phyloP scores from a whole-genome alignment of 2,329 filamentous ascomycete genomes.

The Fusarium sp. region DNA sequence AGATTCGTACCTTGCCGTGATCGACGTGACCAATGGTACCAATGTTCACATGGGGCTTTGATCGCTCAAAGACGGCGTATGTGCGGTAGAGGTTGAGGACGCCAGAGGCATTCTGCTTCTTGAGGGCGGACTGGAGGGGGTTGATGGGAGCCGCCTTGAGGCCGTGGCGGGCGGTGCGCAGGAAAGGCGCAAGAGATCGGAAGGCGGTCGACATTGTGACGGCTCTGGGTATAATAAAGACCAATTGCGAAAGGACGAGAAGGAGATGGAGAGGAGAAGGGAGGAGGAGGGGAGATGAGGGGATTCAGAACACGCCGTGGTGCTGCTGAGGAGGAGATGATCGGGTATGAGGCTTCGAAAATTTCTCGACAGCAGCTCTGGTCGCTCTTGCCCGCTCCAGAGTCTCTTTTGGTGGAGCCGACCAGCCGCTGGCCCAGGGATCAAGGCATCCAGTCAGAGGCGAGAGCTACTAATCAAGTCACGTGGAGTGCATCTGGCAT shows the following conservation, averaged over 20 bases:
- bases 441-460: constrained; percentile 36
- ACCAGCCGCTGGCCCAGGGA: constrained; percentile 17
- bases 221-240: constrained; percentile 38
- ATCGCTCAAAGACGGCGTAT: constrained; percentile 83
- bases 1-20: constrained; percentile 89
- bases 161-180: constrained; percentile 84
- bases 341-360: constrained; percentile 49
- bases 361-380: constrained; percentile 51
- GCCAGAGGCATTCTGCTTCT: constrained; percentile 71
- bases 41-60: constrained; percentile 98
- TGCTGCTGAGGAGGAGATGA: constrained; percentile 33
- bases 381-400: constrained; percentile 24
- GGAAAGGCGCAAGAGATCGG: constrained; percentile 80
- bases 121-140: constrained; percentile 79
- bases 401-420: constrained; percentile 31
- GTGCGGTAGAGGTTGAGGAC: constrained; percentile 74
- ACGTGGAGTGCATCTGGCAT: constrained; percentile 33
- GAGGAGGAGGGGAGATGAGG: constrained; percentile 14
- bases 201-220: constrained; percentile 83
- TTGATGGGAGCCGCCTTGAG: constrained; percentile 77
- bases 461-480: constrained; percentile 26
- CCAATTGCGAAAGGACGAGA: constrained; percentile 43
- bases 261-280: constrained; percentile 34
- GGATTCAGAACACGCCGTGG: constrained; percentile 38
- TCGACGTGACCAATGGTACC: constrained; percentile 99